Base-by-base conservation (phyloP, 2,329 filamentous ascomycete genomes). In the Beauveria varroae region DNA sequence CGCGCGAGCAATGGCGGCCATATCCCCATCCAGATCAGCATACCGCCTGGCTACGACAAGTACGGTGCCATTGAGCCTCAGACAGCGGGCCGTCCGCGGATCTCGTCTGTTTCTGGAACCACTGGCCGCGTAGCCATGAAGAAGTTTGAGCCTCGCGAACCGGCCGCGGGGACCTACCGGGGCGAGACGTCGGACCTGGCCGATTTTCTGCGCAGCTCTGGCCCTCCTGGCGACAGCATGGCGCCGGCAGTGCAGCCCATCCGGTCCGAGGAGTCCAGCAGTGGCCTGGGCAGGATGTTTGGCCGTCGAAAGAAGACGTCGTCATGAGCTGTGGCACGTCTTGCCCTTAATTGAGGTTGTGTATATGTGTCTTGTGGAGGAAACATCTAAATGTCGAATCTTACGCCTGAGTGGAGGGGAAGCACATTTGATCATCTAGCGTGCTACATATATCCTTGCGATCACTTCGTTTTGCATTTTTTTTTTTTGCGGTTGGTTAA, bases 151-250 rank as follows among this genome's bases (percentile, higher is more conserved):
- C 79, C 83, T 3, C 78, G 82, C 51, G 83, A 85, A 5, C 74
- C 82, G 3, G 73, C 76, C 5, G 55, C 26, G 26, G 30, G 43
- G 41, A 72, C 71, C 7, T 74, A 73, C n/a, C 72, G 72, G 49
- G 89, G 74, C n/a, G 73, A 75, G 51, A 91, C 87, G 2, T 81
- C 82, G 20, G 89, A 91, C 56, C 74, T 93, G 50, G 89, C 90
- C 0, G 84, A 86, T 57, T 93, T 93, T 71, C 75, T 95, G 37
- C 83, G 81, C 58, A 85, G 85, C 67, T 89, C 87, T 16, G 86
- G 80, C 40, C 88, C 89, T 3, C 86, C 87, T 1, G 78, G 79
- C 16, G 67, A 73, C 26, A 65, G 70, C 28, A 62, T 67, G 16
- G 64, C 68, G 2, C 67, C 67, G 8, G 28, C 60, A 20, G 67